These are phyloP conservation scores for Solanum paucissectum DNA, from an alignment of 257 asterid genomes.

Conservation along the genomic window DNA sequence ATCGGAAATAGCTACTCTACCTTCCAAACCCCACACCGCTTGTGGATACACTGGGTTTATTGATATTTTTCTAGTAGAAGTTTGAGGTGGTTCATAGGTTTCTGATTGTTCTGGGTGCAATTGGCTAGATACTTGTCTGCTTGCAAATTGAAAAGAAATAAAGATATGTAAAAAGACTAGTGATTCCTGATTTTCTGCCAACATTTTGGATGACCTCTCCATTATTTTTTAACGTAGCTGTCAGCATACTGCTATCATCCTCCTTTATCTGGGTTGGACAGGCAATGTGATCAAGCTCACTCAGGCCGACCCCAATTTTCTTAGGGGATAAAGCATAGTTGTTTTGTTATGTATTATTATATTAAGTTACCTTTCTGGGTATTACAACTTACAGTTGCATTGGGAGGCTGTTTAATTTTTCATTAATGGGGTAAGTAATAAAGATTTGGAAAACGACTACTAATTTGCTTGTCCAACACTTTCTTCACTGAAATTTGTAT, in stretches of 20 bases:
- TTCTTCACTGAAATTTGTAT: neutral
- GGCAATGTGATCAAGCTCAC: neutral
- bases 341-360: neutral
- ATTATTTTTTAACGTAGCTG: neutral
- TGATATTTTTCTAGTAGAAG: neutral
- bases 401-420: neutral
- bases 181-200: neutral
- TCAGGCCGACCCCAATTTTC: neutral
- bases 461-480: neutral
- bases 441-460: neutral
- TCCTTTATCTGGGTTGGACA: neutral
- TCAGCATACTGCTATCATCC: neutral
- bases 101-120: neutral
- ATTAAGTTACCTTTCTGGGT: neutral
- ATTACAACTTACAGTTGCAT: neutral
- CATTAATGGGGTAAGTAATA: neutral
- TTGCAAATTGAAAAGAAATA: neutral
- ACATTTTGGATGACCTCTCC: neutral
- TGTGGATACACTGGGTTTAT: neutral
- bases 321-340: neutral
- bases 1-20: neutral
- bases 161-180: neutral
- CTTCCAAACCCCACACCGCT: neutral
- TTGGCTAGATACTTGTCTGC: neutral
- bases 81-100: neutral